Percentiles rank a stretch among this genome's conserved stretches.
phyloP scores from a whole-genome alignment of 2,329 filamentous ascomycete species.

The Fonsecaea nubica region DNA sequence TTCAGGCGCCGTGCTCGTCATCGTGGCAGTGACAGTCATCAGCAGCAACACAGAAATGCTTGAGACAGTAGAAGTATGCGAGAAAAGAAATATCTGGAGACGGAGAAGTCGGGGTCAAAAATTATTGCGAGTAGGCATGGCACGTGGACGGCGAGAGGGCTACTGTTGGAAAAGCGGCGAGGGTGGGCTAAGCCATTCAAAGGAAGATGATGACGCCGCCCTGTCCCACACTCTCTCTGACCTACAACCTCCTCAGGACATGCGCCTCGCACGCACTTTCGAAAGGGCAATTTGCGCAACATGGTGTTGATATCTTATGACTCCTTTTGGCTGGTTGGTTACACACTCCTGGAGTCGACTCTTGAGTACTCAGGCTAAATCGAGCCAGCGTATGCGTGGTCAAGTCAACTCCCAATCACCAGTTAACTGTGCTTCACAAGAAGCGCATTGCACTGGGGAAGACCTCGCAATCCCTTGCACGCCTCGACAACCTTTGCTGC shows the following conservation, averaged over 20 bases:
- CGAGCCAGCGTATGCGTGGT: no score
- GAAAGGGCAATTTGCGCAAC: no score
- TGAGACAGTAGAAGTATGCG: not conserved
- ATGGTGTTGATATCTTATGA: no score
- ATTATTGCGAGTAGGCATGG: not conserved
- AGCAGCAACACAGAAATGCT: not conserved
- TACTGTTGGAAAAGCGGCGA: not conserved
- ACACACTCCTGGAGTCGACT: no score
- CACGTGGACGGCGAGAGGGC: no score
- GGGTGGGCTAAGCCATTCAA: no score
- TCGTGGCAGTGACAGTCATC: not conserved
- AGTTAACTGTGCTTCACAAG: not conserved
- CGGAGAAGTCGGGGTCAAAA: not conserved
- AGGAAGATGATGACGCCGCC: no score
- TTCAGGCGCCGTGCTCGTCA: conserved; percentile 9
- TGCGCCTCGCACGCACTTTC: no score
- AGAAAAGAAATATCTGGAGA: not conserved
- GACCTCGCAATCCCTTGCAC: conserved; percentile 1
- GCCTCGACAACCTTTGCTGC: conserved; percentile 6
- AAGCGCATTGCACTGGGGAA: not conserved
- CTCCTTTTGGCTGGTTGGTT: no score
- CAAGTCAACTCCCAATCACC: not conserved
- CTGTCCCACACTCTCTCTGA: no score
- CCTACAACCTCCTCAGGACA: no score
- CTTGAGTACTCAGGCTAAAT: no score